phyloP scores from a whole-genome alignment of 805 yeast species.

The Starmerella powellii region DNA sequence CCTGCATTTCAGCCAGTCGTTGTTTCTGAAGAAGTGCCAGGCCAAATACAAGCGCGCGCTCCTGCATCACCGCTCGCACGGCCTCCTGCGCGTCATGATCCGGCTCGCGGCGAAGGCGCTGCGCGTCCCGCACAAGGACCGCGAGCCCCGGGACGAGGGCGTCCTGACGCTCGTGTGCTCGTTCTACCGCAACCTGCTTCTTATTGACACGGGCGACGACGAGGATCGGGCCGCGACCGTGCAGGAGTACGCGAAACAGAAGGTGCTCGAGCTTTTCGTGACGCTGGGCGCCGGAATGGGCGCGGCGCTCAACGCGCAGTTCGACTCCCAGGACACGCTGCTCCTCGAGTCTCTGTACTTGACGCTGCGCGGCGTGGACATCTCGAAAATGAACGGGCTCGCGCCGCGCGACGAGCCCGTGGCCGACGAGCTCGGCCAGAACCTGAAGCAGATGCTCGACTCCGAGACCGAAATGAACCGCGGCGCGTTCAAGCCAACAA shows the following conservation, averaged over 20 bases:
- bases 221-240: constrained; percentile 65
- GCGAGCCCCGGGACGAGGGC: constrained; percentile 61
- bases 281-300: constrained; percentile 58
- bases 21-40: constrained; percentile 56
- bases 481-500: constrained; percentile 38
- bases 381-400: constrained; percentile 22
- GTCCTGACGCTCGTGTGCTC: constrained; percentile 59
- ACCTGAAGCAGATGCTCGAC: constrained; percentile 38
- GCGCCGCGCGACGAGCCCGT: constrained; percentile 13
- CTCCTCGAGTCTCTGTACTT: constrained; percentile 60
- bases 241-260: constrained; percentile 48
- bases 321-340: constrained; percentile 50
- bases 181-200: constrained; percentile 65
- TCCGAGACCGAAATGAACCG: constrained; percentile 48
- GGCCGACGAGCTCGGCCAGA: constrained; percentile 7
- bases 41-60: constrained; percentile 57
- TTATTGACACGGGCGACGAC: constrained; percentile 56
- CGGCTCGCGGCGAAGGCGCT: constrained; percentile 37
- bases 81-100: constrained; percentile 54
- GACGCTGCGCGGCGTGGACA: constrained; percentile 46
- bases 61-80: constrained; percentile 46
- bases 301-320: constrained; percentile 51
- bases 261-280: constrained; percentile 60
- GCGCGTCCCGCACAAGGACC: constrained; percentile 42
- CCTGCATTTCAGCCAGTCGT: constrained; percentile 45